Conservation (phyloP, 2,329 filamentous ascomycete genomes). For the Trichophyton equinum region DNA sequence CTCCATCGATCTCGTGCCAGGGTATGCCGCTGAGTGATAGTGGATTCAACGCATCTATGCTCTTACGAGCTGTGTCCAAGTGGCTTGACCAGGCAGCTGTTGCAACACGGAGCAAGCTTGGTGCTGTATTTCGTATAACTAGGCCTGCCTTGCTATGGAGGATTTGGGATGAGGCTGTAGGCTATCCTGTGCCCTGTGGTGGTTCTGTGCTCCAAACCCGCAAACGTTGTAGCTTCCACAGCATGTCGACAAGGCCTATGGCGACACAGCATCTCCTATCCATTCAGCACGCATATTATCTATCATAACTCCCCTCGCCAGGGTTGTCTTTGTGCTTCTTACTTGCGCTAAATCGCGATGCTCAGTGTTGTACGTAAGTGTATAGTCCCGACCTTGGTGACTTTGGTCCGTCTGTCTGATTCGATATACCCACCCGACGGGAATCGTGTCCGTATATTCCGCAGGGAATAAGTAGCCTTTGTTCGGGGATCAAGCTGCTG, state of each 20-base stretch:
- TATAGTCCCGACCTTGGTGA: not conserved
- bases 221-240: conserved; percentile 1
- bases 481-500: too few relatives aligned
- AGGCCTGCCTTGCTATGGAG: too few relatives aligned
- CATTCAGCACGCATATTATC: not conserved
- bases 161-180: not conserved
- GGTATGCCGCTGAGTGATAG: not conserved
- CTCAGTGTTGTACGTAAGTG: not conserved
- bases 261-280: not conserved
- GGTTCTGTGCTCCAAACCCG: not conserved
- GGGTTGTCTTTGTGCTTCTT: not conserved
- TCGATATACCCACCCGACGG: not conserved
- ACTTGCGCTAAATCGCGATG: not conserved
- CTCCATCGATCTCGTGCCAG: not conserved
- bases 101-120: not conserved
- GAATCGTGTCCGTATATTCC: too few relatives aligned
- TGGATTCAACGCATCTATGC: not conserved
- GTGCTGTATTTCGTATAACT: not conserved
- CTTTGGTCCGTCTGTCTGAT: not conserved
- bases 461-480: too few relatives aligned
- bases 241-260: not conserved
- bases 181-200: too few relatives aligned
- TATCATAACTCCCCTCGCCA: not conserved
- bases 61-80: not conserved
- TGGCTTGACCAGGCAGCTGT: not conserved